Evolutionary conservation across 225 moss, liverwort and hornwort genomes (phyloP), one percentile per base, ranked within the genome.

Genomic region (Physcomitrellopsis africana): DNA sequence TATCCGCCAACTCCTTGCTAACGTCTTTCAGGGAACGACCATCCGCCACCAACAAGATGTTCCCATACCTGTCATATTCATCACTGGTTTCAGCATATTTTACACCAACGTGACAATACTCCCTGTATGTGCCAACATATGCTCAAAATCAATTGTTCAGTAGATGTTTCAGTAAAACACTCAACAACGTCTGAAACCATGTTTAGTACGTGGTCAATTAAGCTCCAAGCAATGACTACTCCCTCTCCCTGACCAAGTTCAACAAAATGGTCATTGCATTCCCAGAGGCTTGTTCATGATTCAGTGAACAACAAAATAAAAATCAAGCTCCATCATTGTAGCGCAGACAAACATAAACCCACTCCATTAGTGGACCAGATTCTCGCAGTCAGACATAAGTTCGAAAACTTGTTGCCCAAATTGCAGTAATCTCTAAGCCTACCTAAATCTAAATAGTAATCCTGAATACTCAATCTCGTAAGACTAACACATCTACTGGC

Each of bases 1-100:
- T 81, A 65, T 85, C 84, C 60, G 81, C 81, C 74, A 96, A 73
- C 13, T 84, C 84, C 70, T 88, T 82, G 67, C 86, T 92, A 54
- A 89, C 84, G 56, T 88, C 85, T 72, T 94, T 94, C 41, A 97
- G 80, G 12, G 92, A 91, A 47, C 81, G 86, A 53, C 91, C 90
- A 69, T 97, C 94, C 52, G 74, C 69, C 7, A 84, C 79, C 75
- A 94, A 79, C 75, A 92, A 90, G 77, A 97, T 97, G 79, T 91
- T 94, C 45, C 86, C 89, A 75, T 94, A 97, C 81, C 97, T 97
- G 75, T 32, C 80, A 77, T 51, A 76, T 72, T 42, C 5, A 67
- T 72, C 70, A 56, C 51, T 42, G 20, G 24, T 74, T 69, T 69
- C n/a, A 77, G 81, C 65, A 78, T 37, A 61, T 37, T 61, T 2